Conservation (phyloP, 2,329 filamentous ascomycete genomes). For the Sporothrix pseudoabietina region DNA sequence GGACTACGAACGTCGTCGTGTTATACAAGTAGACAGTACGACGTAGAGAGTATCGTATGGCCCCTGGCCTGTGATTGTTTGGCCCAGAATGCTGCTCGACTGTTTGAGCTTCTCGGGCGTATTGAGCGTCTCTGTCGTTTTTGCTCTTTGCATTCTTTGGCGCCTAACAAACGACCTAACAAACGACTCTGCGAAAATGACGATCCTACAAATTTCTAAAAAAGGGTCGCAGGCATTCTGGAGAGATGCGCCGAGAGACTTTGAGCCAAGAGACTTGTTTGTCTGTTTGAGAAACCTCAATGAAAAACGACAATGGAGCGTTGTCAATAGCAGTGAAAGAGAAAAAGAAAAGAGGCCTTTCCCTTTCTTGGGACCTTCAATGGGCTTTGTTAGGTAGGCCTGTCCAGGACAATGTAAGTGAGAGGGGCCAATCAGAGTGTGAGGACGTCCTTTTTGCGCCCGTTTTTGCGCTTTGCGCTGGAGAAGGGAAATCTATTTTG, state of each 20-base stretch:
- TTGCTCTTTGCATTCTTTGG: not conserved
- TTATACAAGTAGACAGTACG: not conserved
- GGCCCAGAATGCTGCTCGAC: not conserved
- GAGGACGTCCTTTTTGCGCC: not conserved
- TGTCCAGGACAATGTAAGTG: slow-evolving; percentile 14
- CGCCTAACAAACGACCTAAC: not conserved
- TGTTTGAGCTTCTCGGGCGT: not conserved
- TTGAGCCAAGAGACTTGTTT: not conserved
- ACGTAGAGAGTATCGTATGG: no score
- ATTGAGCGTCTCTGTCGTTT: not conserved
- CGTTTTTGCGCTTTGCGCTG: not conserved
- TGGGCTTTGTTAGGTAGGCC: slow-evolving; percentile 22
- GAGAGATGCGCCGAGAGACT: not conserved
- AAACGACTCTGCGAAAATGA: not conserved
- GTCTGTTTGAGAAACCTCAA: not conserved
- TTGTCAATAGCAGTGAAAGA: not conserved
- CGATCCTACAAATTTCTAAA: not conserved
- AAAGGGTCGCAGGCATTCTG: not conserved
- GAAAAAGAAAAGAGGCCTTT: not conserved
- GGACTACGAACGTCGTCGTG: not conserved
- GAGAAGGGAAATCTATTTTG: slow-evolving; percentile 7
- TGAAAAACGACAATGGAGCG: not conserved
- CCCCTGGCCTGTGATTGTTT: not conserved
- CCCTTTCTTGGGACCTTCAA: no score
- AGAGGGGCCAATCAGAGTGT: slow-evolving; percentile 16